Conservation (phyloP, 2,329 filamentous ascomycete species). For the Penicillium brevicompactum region DNA sequence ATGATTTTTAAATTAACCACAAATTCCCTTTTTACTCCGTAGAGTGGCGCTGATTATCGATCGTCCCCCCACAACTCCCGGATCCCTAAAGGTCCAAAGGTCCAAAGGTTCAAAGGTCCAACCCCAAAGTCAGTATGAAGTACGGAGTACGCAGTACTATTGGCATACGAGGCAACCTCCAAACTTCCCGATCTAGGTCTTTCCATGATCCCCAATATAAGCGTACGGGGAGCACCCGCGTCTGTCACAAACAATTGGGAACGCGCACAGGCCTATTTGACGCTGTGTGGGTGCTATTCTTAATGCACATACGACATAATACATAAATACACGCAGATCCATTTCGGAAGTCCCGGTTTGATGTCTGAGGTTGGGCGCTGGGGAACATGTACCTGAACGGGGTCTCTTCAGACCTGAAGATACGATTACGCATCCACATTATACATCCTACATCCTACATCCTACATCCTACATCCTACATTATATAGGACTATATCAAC, state of each 20-base stretch:
- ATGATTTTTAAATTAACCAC: neutral
- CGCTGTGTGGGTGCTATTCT: conserved; percentile 24
- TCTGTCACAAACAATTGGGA: neutral
- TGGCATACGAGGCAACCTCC: conserved; percentile 1
- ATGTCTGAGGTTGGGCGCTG: neutral
- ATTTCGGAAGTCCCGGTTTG: conserved; percentile 18
- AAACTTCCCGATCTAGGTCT: neutral
- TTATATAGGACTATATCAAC: neutral
- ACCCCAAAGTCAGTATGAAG: neutral
- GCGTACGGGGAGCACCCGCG: neutral
- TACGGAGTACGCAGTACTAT: neutral
- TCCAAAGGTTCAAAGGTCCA: neutral
- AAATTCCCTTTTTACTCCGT: neutral
- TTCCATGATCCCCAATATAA: neutral
- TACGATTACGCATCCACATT: neutral
- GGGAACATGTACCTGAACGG: neutral
- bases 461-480: neutral
- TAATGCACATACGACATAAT: conserved; percentile 1
- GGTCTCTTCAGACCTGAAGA: neutral
- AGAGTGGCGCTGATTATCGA: conserved; percentile 24
- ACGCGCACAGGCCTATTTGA: conserved; percentile 18
- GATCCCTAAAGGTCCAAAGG: neutral
- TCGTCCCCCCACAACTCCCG: conserved; percentile 7
- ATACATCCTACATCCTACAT: neutral
- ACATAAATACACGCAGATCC: conserved; percentile 15